Evolutionary conservation across 495 filamentous ascomycete genomes (phyloP).

Genomic region (Mycothermus thermophilus): DNA sequence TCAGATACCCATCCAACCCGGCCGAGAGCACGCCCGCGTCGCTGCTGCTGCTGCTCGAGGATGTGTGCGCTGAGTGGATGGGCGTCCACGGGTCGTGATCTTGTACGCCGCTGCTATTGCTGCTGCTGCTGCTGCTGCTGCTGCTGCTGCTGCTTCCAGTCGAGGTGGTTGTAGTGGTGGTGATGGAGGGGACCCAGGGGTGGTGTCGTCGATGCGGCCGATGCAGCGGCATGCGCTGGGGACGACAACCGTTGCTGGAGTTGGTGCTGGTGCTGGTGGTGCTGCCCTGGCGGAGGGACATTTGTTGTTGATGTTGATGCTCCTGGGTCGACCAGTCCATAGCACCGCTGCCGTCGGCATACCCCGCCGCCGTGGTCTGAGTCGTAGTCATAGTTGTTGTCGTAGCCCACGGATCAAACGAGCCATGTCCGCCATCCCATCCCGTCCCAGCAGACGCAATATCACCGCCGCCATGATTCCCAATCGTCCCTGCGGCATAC

Average conservation of each 20-base stretch:
- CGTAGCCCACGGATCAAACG: no score
- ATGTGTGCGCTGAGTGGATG: not conserved
- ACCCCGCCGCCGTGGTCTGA: no score
- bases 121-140: not conserved
- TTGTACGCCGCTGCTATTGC: not conserved
- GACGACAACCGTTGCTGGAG: no score
- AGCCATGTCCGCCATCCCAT: no score
- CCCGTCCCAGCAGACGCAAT: not conserved
- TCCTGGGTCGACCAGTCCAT: no score
- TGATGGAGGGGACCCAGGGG: no score
- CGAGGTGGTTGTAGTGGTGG: no score
- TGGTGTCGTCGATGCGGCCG: no score
- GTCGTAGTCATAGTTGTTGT: no score
- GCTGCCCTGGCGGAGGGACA: not conserved
- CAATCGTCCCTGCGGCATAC: slow-evolving; percentile 1
- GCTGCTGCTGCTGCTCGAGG: not conserved
- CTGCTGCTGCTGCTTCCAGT: not conserved
- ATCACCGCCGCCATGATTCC: not conserved
- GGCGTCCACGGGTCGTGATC: slow-evolving; percentile 5
- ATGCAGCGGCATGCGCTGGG: no score
- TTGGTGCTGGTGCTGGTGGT: not conserved
- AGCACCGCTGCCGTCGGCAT: not conserved
- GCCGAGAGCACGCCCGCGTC: not conserved
- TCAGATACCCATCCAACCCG: no score
- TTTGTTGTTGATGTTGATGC: not conserved